Evolutionary conservation across 2,329 filamentous ascomycete species (phyloP).

Genomic region (Rhexocercosporidium sp.): DNA sequence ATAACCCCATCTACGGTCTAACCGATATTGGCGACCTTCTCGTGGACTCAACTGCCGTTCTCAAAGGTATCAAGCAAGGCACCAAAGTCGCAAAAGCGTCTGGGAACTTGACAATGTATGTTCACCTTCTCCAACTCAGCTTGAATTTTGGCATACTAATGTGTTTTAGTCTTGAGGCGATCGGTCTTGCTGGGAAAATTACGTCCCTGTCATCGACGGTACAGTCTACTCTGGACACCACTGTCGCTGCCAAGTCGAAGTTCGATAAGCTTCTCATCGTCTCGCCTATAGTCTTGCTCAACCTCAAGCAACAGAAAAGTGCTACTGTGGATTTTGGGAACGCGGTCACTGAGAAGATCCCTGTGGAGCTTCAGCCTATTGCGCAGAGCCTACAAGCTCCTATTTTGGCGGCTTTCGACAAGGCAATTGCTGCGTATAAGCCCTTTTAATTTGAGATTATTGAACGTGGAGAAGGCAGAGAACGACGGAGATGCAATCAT

Average conservation of each 20-base stretch:
- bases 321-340: slow-evolving; percentile 42
- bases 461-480: neutral
- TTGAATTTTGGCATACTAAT: neutral
- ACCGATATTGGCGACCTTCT: slow-evolving; percentile 45
- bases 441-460: neutral
- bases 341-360: slow-evolving; percentile 29
- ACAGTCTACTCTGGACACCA: slow-evolving; percentile 22
- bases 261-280: slow-evolving; percentile 50
- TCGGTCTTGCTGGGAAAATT: neutral
- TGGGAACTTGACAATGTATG: neutral
- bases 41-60: neutral
- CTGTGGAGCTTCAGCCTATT: slow-evolving; percentile 19
- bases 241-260: slow-evolving; percentile 45
- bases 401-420: slow-evolving; percentile 41
- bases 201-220: slow-evolving; percentile 8
- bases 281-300: slow-evolving; percentile 49
- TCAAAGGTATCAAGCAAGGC: neutral
- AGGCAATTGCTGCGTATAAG: slow-evolving; percentile 28
- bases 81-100: neutral
- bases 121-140: neutral
- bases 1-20: slow-evolving; percentile 19
- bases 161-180: neutral
- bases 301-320: slow-evolving; percentile 47
- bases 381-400: slow-evolving; percentile 43
- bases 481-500: too few relatives aligned